Evolutionary conservation across 345 rosid genomes (phyloP), one percentile per base, ranked within the genome.

Genomic region (Moricandia moricandioides): DNA sequence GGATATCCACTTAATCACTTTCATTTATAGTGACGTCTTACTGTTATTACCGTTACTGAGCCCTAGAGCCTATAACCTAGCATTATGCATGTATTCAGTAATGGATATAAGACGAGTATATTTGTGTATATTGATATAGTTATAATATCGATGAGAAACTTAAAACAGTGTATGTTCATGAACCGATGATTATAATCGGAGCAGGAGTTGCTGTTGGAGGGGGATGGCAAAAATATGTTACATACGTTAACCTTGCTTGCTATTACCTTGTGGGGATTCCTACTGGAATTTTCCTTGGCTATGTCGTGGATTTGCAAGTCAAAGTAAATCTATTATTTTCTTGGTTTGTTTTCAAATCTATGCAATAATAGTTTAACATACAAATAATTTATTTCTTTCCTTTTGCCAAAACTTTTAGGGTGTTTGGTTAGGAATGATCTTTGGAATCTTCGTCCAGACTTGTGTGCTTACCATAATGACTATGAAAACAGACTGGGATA

Each of bases 251-350:
- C 77, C 68, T 91, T 27, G 82, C 88, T 21, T 85, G 87, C 73
- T 91, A 89, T 80, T 91, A 89, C 76, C 31, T 86, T 12, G 66
- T 91, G 27, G 95, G 93, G n/a, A 84, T 91, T 69, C 95, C 97
- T 0, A 62, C 84, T 1, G 97, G 95, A 12, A 45, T 85, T 33
- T 61, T 84, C 10, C 92, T 89, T 34, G 93, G 92, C 56, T 91
- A 89, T 78, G 77, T 80, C 10, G 0, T 79, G 6, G 34, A 76
- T 33, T 26, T 89, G 67, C 86, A 82, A 78, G 93, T 91, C 45
- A 86, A 88, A 75, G 97, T 91, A 70, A 84, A 83, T 77, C 54
- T 65, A 4, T 5, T 14, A 43, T 26, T 18, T 40, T 35, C n/a
- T 14, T 35, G 17, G 2, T 43, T 17, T n/a, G 31, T 21, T 55